Conservation (phyloP, 2,329 filamentous ascomycete genomes). For the Malbranchea cinnamomea region DNA sequence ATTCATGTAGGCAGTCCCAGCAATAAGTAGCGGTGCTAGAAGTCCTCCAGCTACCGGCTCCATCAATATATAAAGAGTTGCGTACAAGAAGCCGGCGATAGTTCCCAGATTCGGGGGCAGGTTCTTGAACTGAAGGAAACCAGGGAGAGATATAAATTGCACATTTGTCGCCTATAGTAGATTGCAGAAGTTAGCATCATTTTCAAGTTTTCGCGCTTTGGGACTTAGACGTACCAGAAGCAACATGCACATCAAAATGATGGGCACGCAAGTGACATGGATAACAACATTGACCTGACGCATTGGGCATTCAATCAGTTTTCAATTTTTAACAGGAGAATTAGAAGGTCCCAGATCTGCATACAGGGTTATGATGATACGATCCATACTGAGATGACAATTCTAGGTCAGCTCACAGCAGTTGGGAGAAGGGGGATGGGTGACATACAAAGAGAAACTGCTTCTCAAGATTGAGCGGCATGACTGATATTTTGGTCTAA, state of each 20-base stretch:
- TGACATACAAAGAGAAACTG: slow-evolving; percentile 48
- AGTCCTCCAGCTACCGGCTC: slow-evolving; percentile 81
- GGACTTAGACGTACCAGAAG: slow-evolving; percentile 36
- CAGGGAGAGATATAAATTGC: slow-evolving; percentile 37
- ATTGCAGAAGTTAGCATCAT: background rate
- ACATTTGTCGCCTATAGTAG: slow-evolving; percentile 40
- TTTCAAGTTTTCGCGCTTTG: background rate
- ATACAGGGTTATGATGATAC: slow-evolving; percentile 50
- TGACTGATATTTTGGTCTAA: slow-evolving; percentile 1
- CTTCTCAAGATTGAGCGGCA: slow-evolving; percentile 45
- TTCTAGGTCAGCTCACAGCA: slow-evolving; percentile 12
- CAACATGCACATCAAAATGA: slow-evolving; percentile 44
- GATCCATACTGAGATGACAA: slow-evolving; percentile 41
- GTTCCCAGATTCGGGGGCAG: slow-evolving; percentile 47
- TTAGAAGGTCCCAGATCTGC: slow-evolving; percentile 9
- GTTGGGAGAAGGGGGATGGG: slow-evolving; percentile 3
- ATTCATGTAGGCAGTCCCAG: slow-evolving; percentile 59
- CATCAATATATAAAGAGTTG: slow-evolving; percentile 72
- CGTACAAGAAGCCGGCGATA: slow-evolving; percentile 46
- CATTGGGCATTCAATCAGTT: slow-evolving; percentile 7
- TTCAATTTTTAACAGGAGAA: slow-evolving; percentile 11
- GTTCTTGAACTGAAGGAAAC: slow-evolving; percentile 38
- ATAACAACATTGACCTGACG: slow-evolving; percentile 48
- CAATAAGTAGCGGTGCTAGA: slow-evolving; percentile 62
- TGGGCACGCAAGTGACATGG: slow-evolving; percentile 49